These are phyloP conservation scores for Dioszegia crocea DNA, from an alignment of 768 basidiomycete species.

Conservation along the genomic window DNA sequence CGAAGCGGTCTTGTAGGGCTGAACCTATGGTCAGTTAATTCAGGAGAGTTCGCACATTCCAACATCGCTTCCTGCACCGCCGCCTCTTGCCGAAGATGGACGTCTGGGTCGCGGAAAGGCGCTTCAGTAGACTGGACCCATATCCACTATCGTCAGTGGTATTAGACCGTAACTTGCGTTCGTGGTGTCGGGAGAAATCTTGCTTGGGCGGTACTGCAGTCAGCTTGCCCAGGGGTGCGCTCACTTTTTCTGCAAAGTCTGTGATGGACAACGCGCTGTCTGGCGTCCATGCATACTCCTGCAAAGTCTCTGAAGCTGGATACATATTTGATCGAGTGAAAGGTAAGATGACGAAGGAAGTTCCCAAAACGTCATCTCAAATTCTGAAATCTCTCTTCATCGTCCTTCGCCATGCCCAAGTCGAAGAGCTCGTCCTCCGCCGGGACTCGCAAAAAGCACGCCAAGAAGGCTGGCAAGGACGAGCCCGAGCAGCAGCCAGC, in stretches of 20 bases:
- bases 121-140: slow-evolving; percentile 18
- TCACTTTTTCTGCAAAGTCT: slow-evolving; percentile 17
- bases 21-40: slow-evolving; percentile 12
- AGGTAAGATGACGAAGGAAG: not conserved
- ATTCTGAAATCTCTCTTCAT: not conserved
- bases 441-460: slow-evolving; percentile 89
- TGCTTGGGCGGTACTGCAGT: not conserved
- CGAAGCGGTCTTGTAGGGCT: slow-evolving; percentile 5
- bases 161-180: slow-evolving; percentile 1
- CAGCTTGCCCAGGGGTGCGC: not conserved
- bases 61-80: slow-evolving; percentile 11
- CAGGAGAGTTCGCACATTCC: slow-evolving; percentile 5
- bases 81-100: not conserved
- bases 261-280: slow-evolving; percentile 8
- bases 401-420: slow-evolving; percentile 33
- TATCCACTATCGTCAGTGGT: slow-evolving; percentile 18
- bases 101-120: slow-evolving; percentile 17
- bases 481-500: slow-evolving; percentile 32
- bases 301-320: not conserved
- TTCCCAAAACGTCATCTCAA: not conserved
- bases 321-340: not conserved
- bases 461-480: slow-evolving; percentile 62
- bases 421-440: slow-evolving; percentile 67
- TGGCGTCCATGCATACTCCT: slow-evolving; percentile 15
- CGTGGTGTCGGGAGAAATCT: not conserved